Conservation (phyloP, 352 stramenopile genomes). For the Phytophthora kernoviae region DNA sequence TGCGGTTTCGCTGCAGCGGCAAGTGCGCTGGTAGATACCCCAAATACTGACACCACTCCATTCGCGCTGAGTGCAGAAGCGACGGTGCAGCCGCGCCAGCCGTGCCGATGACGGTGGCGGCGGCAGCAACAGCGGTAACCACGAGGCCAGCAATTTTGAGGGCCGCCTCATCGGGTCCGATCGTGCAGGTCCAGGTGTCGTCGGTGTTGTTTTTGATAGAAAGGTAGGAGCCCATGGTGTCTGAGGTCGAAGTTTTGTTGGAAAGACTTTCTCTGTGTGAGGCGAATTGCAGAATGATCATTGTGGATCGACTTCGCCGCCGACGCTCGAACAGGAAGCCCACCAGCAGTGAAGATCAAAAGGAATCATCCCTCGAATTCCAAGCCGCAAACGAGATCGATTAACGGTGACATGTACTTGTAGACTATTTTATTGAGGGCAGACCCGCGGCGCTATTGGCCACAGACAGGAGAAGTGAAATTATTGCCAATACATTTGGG, state of each 20-base stretch:
- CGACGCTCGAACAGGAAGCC: too few species aligned
- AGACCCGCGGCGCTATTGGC: slow-evolving; percentile 3
- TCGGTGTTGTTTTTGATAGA: slow-evolving; percentile 54
- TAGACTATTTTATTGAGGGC: slow-evolving; percentile 10
- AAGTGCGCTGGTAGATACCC: slow-evolving; percentile 34
- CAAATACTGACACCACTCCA: slow-evolving; percentile 36
- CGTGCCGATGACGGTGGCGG: slow-evolving; percentile 31
- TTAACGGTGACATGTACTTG: too few species aligned
- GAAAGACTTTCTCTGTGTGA: background rate
- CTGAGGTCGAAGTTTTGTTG: background rate
- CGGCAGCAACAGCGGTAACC: slow-evolving; percentile 9
- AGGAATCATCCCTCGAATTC: too few species aligned
- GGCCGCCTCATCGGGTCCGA: slow-evolving; percentile 43
- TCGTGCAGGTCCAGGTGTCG: slow-evolving; percentile 43
- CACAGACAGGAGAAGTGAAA: slow-evolving; percentile 16
- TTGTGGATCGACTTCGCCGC: background rate
- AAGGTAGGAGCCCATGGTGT: slow-evolving; percentile 47
- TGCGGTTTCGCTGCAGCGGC: slow-evolving; percentile 18
- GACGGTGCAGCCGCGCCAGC: slow-evolving; percentile 32
- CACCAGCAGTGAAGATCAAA: too few species aligned
- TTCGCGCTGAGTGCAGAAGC: slow-evolving; percentile 27
- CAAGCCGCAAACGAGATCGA: too few species aligned
- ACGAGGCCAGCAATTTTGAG: slow-evolving; percentile 40
- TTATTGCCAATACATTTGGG: too few species aligned
- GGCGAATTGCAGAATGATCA: slow-evolving; percentile 22